phyloP scores from a whole-genome alignment of 345 rosid genomes.

The Turritis glabra region DNA sequence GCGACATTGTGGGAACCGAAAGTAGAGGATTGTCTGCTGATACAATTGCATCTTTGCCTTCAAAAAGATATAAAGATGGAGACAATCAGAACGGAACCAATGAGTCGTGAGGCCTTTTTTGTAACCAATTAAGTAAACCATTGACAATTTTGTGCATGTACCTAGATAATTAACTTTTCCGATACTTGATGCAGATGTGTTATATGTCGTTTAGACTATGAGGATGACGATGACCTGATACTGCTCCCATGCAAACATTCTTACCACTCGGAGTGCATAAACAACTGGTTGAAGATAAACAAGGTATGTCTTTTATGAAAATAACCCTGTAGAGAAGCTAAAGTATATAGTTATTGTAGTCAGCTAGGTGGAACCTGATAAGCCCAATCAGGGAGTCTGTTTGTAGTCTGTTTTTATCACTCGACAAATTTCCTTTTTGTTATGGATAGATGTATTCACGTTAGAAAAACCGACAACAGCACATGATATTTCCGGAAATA shows the following conservation, averaged over 20 bases:
- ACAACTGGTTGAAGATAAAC: conserved; percentile 94
- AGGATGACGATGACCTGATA: conserved; percentile 79
- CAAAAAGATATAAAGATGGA: conserved; percentile 65
- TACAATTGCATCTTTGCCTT: conserved; percentile 76
- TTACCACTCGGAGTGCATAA: conserved; percentile 91
- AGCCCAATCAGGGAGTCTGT: not conserved
- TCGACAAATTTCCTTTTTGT: not conserved
- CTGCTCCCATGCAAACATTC: conserved; percentile 91
- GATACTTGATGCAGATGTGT: conserved; percentile 67
- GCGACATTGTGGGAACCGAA: conserved; percentile 89
- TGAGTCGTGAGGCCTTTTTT: conserved; percentile 68
- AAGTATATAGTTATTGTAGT: not conserved
- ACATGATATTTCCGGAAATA: not conserved
- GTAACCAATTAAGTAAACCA: conserved; percentile 7
- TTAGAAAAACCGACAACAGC: conserved; percentile 1
- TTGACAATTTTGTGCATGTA: not conserved
- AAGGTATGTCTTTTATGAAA: conserved; percentile 44
- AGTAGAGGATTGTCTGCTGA: conserved; percentile 91
- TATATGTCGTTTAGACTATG: conserved; percentile 86
- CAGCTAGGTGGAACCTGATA: not conserved
- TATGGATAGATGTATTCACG: not conserved
- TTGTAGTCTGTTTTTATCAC: not conserved
- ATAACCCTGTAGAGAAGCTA: not conserved
- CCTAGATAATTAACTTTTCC: not conserved
- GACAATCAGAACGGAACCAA: conserved; percentile 75